Base-by-base conservation (phyloP, 306 rosid species). In the Lathyrus sativus region DNA sequence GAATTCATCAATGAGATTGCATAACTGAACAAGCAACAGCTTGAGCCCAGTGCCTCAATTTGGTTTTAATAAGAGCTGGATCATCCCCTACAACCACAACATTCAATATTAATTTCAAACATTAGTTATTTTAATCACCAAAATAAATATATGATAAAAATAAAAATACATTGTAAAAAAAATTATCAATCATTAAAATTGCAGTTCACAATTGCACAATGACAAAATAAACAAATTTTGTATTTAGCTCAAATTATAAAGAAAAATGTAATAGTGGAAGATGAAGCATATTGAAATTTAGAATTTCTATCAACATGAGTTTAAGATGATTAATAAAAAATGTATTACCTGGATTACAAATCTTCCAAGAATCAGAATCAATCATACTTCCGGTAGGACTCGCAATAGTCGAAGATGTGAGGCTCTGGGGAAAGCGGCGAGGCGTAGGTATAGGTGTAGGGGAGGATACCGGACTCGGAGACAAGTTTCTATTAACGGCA, bases 11-110 rank as follows among this genome's bases (percentile, higher is more conserved):
- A 14, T 54, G 71, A 22, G 87, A 82, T 46, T 93, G 98, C 89
- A 88, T 81, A 35, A 93, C 88, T 54, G 98, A 90, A 74, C 98
- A 93, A 46, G 98, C 97, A 50, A 93, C 99, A 0, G 96, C 99
- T 72, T 93, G 99, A 29, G 97, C 99, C 99, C 99, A 90, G 33
- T 88, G 96, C 77, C 97, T 85, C 76, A 93, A 72, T 80, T 87
- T 93, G 11, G 86, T 86, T 76, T 90, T 90, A 46, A 93, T 93
- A 45, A 86, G 86, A 42, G 89, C 81, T 3, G 99, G 99, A 62
- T 93, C 83, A 62, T 93, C 97, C 33, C 98, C 98, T 92, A 71
- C 71, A 66, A 8, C n/a, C 24, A 14, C 11, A 11, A 37, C 1
- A 24, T 7, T 22, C 10, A 6, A 44, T 6, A 5, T 44, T 44